These are phyloP conservation scores for Aspergillus fijiensis DNA, from an alignment of 2,329 filamentous ascomycete species.

Conservation along the genomic window DNA sequence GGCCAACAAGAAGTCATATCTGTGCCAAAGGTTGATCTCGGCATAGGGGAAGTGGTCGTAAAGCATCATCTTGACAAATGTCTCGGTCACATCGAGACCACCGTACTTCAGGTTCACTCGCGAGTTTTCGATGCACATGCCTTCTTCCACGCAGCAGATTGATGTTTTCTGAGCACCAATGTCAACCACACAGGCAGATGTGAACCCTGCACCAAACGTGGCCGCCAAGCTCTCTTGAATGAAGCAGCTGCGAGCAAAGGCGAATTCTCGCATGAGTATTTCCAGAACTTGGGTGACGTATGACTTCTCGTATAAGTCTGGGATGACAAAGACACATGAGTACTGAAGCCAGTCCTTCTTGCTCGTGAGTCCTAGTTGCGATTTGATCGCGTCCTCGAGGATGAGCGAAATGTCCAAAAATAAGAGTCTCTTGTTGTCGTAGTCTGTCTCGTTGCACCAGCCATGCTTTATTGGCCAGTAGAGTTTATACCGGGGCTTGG, in stretches of 20 bases:
- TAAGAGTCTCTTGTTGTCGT: conserved; percentile 73
- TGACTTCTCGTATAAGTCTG: conserved; percentile 91
- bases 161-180: conserved; percentile 97
- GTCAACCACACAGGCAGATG: conserved; percentile 90
- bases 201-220: conserved; percentile 92
- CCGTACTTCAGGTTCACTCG: conserved; percentile 93
- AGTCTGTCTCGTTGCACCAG: conserved; percentile 87
- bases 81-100: conserved; percentile 87
- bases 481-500: conserved; percentile 82
- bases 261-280: conserved; percentile 83
- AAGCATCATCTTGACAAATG: conserved; percentile 97
- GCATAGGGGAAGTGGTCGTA: conserved; percentile 93
- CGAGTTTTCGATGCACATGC: conserved; percentile 90
- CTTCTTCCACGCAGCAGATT: conserved; percentile 94
- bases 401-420: conserved; percentile 86
- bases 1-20: conserved; percentile 89
- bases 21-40: conserved; percentile 84
- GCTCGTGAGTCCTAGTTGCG: conserved; percentile 75
- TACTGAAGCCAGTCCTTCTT: conserved; percentile 85
- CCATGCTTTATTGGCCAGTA: conserved; percentile 89
- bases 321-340: conserved; percentile 94
- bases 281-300: conserved; percentile 84
- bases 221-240: conserved; percentile 95
- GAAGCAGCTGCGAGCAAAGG: conserved; percentile 85
- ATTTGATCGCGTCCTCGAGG: conserved; percentile 79